A percentile compares a stretch with the other conserved stretches of the same genome.
phyloP scores from a whole-genome alignment of 306 rosid species.

The Oxytropis ochrocephala region DNA sequence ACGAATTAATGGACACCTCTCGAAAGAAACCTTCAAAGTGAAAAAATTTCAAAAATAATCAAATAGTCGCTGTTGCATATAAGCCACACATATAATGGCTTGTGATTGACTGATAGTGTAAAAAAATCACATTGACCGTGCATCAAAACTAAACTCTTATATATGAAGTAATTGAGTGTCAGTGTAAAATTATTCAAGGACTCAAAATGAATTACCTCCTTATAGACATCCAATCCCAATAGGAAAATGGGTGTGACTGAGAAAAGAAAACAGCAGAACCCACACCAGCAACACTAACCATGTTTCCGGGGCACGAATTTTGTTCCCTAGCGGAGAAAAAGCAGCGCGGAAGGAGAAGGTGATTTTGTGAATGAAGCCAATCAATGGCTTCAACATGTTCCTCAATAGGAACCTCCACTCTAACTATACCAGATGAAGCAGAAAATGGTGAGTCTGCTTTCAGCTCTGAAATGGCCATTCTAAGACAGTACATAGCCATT shows the following conservation, averaged over 20 bases:
- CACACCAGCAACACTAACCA: conserved; percentile 74
- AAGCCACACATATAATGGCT: neutral
- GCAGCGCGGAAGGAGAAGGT: conserved; percentile 63
- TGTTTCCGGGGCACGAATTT: conserved; percentile 17
- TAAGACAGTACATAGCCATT: conserved; percentile 58
- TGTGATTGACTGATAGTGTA: too few species aligned
- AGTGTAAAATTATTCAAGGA: neutral
- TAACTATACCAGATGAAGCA: conserved; percentile 51
- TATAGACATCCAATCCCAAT: conserved; percentile 68
- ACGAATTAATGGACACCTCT: conserved; percentile 72
- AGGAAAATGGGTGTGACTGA: conserved; percentile 51
- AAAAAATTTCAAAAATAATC: neutral
- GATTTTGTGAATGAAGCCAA: conserved; percentile 72
- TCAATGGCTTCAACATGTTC: conserved; percentile 71
- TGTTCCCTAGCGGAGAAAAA: conserved; percentile 56
- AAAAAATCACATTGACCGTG: too few species aligned
- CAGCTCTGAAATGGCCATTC: conserved; percentile 40
- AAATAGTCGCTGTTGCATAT: neutral
- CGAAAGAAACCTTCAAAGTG: conserved; percentile 68
- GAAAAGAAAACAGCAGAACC: conserved; percentile 81
- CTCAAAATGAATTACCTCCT: conserved; percentile 42
- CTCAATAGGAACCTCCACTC: conserved; percentile 63
- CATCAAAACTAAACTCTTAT: too few species aligned
- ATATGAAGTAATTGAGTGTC: too few species aligned
- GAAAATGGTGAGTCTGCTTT: conserved; percentile 49